These are phyloP conservation scores for Crucibulum laeve DNA, from an alignment of 768 basidiomycete species.

Conservation along the genomic window DNA sequence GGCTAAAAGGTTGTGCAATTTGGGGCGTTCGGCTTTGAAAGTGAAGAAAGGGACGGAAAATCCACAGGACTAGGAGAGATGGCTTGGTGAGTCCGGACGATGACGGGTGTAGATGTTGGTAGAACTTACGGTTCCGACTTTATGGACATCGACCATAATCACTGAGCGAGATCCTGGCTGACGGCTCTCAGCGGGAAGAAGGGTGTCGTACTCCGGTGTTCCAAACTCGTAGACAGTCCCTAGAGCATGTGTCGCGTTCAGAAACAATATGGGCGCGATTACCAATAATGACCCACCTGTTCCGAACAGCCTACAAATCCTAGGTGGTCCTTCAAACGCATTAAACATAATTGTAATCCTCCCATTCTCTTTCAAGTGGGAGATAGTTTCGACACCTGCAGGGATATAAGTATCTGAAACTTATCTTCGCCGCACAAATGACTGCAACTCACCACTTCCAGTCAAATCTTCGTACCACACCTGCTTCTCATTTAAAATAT, in stretches of 20 bases:
- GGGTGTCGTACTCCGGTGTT: slow-evolving; percentile 45
- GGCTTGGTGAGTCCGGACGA: background rate
- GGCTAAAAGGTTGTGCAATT: background rate
- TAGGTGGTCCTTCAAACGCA: slow-evolving; percentile 56
- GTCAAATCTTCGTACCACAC: slow-evolving; percentile 70
- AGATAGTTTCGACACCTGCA: slow-evolving; percentile 52
- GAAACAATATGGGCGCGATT: too few species aligned
- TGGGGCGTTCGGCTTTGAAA: background rate
- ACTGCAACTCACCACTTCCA: slow-evolving; percentile 45
- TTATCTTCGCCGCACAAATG: background rate
- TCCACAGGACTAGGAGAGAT: background rate
- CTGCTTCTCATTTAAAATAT: slow-evolving; percentile 38
- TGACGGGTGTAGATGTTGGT: background rate
- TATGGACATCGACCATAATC: slow-evolving; percentile 53
- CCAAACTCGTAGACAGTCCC: slow-evolving; percentile 56
- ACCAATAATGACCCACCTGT: slow-evolving; percentile 41
- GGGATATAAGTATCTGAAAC: background rate
- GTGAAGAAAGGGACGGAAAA: background rate
- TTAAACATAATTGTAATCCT: slow-evolving; percentile 61
- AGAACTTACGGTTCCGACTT: slow-evolving; percentile 36
- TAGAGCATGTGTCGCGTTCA: too few species aligned
- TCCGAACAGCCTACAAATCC: slow-evolving; percentile 55
- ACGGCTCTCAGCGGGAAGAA: slow-evolving; percentile 37
- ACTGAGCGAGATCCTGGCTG: slow-evolving; percentile 51
- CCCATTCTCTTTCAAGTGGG: slow-evolving; percentile 59